Percentiles rank a stretch among this genome's conserved stretches.
These are phyloP conservation scores for Psophocarpus tetragonolobus DNA, from an alignment of 306 rosid species.

Conservation along the genomic window DNA sequence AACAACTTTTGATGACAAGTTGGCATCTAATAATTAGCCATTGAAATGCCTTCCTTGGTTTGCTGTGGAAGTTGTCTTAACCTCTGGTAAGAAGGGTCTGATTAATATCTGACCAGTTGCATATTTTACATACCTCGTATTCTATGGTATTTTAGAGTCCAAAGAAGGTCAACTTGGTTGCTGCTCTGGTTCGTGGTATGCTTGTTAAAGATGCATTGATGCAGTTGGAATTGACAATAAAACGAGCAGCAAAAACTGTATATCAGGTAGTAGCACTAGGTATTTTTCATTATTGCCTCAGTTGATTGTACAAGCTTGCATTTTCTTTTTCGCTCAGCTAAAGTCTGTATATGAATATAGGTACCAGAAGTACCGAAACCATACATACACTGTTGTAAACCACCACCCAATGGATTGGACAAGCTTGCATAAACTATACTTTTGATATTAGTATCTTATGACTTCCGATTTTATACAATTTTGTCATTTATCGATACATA, in stretches of 20 bases:
- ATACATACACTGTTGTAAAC: too few relatives aligned
- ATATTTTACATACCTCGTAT: neutral
- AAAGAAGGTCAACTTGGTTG: conserved; percentile 94
- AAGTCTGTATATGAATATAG: too few relatives aligned
- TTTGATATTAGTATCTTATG: too few relatives aligned
- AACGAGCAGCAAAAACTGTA: conserved; percentile 93
- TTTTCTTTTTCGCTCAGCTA: too few relatives aligned
- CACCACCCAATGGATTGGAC: too few relatives aligned
- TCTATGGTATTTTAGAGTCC: conserved; percentile 66
- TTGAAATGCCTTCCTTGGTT: conserved; percentile 18
- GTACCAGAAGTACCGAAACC: too few relatives aligned
- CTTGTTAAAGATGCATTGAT: conserved; percentile 95
- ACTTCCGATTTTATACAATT: too few relatives aligned
- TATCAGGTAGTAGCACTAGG: conserved; percentile 63
- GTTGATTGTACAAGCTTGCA: conserved; percentile 2
- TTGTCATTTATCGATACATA: too few relatives aligned
- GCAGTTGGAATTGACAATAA: conserved; percentile 84
- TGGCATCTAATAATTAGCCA: neutral
- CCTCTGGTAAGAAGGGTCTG: neutral
- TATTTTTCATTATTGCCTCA: conserved; percentile 1
- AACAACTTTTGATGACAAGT: neutral
- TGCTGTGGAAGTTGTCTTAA: conserved; percentile 20
- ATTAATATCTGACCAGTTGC: conserved; percentile 8
- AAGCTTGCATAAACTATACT: too few relatives aligned
- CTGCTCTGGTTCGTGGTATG: conserved; percentile 95